phyloP scores from a whole-genome alignment of 2,329 filamentous ascomycete species.

The Dactylellina leptospora region DNA sequence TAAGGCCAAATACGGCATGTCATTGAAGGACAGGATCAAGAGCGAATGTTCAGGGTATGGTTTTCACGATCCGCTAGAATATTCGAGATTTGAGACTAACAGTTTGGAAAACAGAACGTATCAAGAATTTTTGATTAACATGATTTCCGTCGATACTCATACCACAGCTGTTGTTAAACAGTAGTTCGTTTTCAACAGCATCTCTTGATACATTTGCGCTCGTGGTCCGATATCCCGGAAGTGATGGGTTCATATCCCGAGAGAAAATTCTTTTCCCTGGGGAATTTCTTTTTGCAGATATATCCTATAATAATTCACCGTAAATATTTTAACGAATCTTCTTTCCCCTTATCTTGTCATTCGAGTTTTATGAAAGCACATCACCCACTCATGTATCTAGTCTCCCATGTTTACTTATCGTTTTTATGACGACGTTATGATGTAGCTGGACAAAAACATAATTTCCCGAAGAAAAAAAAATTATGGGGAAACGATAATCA shows the following conservation, averaged over 20 bases:
- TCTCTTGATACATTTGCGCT: not conserved
- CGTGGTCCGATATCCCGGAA: constrained; percentile 11
- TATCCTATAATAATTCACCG: constrained; percentile 39
- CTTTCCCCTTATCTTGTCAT: constrained; percentile 8
- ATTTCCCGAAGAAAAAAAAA: too few species aligned
- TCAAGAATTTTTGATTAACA: constrained; percentile 45
- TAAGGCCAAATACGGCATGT: constrained; percentile 75
- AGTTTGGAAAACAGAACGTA: constrained; percentile 12
- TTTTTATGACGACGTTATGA: too few species aligned
- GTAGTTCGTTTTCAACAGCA: not conserved
- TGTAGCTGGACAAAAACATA: not conserved
- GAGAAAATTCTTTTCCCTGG: not conserved
- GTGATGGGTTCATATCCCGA: not conserved
- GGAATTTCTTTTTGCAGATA: not conserved
- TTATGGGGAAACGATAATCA: too few species aligned
- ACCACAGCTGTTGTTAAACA: constrained; percentile 45
- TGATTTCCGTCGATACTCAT: constrained; percentile 49
- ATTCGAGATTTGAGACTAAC: not conserved
- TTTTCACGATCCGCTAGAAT: not conserved
- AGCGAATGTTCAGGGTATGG: constrained; percentile 45
- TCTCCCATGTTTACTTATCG: not conserved
- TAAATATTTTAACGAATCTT: constrained; percentile 51
- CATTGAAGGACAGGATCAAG: constrained; percentile 77
- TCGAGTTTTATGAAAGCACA: not conserved
- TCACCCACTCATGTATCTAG: constrained; percentile 12